A percentile compares a stretch with the other conserved stretches of the same genome.
phyloP scores from a whole-genome alignment of 257 asterid species.

The Henckelia pumila region DNA sequence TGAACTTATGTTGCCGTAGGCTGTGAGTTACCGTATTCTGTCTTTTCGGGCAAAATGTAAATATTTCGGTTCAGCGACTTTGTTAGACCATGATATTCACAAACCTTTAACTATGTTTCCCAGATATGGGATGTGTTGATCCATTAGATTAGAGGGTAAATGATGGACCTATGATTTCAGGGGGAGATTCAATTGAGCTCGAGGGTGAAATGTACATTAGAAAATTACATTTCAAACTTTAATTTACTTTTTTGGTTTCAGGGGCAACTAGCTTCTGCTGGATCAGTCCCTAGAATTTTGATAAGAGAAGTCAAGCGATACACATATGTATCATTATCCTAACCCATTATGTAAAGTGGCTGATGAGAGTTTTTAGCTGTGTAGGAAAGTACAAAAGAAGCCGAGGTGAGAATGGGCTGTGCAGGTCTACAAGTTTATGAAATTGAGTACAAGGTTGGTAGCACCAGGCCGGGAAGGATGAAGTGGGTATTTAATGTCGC shows the following conservation, averaged over 20 bases:
- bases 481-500: slow-evolving; percentile 92
- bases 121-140: neutral
- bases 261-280: neutral
- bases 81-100: neutral
- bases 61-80: neutral
- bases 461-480: slow-evolving; percentile 85
- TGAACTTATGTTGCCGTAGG: neutral
- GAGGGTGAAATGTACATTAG: neutral
- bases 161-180: neutral
- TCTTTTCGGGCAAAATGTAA: neutral
- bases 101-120: neutral
- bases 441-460: slow-evolving; percentile 84
- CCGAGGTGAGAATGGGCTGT: slow-evolving; percentile 64
- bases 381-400: slow-evolving; percentile 87
- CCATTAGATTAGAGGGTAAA: slow-evolving; percentile 1
- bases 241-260: too few relatives aligned
- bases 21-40: neutral
- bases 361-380: slow-evolving; percentile 7
- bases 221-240: too few relatives aligned
- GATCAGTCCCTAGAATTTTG: neutral
- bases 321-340: too few relatives aligned
- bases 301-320: neutral
- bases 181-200: neutral
- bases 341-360: neutral
- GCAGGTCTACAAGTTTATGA: slow-evolving; percentile 79